Percentiles rank a stretch among this genome's conserved stretches.
Conservation (phyloP, 176 grass and related monocot genomes). For the Hyparrhenia diplandra region DNA sequence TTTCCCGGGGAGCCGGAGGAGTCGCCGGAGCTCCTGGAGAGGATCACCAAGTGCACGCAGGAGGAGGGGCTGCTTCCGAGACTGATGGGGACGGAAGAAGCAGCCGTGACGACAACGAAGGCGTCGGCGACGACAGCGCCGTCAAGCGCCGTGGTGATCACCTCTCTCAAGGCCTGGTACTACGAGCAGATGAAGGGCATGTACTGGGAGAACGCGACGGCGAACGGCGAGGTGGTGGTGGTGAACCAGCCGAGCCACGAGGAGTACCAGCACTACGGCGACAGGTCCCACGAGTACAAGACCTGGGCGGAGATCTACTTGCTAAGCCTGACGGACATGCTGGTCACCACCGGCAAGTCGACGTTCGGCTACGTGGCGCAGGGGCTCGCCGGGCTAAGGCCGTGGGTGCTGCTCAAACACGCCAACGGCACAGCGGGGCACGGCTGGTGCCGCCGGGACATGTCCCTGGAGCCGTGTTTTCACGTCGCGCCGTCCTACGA, state of each 20-base stretch:
- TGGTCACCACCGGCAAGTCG: conserved; percentile 50
- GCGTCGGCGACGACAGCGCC: neutral
- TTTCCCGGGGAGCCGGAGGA: neutral
- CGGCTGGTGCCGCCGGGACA: conserved; percentile 10
- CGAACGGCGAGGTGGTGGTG: conserved; percentile 37
- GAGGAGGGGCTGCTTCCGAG: conserved; percentile 24
- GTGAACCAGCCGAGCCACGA: conserved; percentile 79
- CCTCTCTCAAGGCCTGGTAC: conserved; percentile 43
- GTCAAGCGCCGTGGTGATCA: conserved; percentile 26
- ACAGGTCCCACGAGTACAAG: conserved; percentile 45
- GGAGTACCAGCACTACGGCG: conserved; percentile 28
- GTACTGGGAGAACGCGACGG: conserved; percentile 60
- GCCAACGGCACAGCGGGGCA: neutral
- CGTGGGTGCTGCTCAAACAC: conserved; percentile 47
- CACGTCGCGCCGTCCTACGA: conserved; percentile 29
- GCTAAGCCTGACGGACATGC: conserved; percentile 46
- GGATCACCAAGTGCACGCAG: conserved; percentile 31
- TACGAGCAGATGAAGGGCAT: conserved; percentile 46
- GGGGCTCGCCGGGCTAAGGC: conserved; percentile 43
- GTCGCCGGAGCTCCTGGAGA: conserved; percentile 15
- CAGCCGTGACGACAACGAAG: too few species aligned
- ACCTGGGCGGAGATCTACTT: conserved; percentile 68
- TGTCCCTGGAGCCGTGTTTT: conserved; percentile 60
- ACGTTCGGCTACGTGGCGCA: conserved; percentile 73
- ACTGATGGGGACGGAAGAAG: neutral